phyloP scores from a whole-genome alignment of 345 rosid species.

The Hypericum perforatum region DNA sequence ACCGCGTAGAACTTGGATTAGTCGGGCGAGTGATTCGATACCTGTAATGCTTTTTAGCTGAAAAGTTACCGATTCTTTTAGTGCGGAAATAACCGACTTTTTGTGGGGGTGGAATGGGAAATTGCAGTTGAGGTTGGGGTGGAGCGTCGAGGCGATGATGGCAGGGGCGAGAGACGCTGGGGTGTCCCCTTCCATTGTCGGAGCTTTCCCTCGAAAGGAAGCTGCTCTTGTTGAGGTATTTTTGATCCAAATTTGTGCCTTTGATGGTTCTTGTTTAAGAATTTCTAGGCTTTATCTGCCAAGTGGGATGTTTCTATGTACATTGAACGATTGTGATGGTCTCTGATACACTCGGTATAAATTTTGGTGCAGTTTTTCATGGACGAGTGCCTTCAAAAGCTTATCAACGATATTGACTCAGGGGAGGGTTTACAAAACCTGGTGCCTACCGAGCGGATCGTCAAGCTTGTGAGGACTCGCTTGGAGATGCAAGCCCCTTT shows the following conservation, averaged over 20 bases:
- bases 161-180: constrained; percentile 90
- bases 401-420: constrained; percentile 57
- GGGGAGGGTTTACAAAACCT: constrained; percentile 41
- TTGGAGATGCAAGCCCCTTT: constrained; percentile 89
- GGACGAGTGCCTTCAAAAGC: constrained; percentile 78
- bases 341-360: background rate
- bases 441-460: constrained; percentile 55
- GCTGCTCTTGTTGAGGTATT: constrained; percentile 84
- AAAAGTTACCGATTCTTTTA: too few species aligned
- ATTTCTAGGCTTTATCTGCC: too few species aligned
- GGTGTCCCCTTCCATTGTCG: constrained; percentile 78
- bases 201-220: constrained; percentile 80
- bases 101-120: background rate
- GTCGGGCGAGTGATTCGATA: too few species aligned
- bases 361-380: constrained; percentile 51
- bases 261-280: too few species aligned
- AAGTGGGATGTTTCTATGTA: too few species aligned
- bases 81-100: too few species aligned
- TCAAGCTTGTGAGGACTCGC: constrained; percentile 65
- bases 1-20: too few species aligned
- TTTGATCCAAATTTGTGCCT: too few species aligned
- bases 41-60: too few species aligned
- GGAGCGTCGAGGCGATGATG: constrained; percentile 83
- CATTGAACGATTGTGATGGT: too few species aligned
- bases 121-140: constrained; percentile 55